phyloP scores from a whole-genome alignment of 768 basidiomycete genomes.

The Pisolithus sp. region DNA sequence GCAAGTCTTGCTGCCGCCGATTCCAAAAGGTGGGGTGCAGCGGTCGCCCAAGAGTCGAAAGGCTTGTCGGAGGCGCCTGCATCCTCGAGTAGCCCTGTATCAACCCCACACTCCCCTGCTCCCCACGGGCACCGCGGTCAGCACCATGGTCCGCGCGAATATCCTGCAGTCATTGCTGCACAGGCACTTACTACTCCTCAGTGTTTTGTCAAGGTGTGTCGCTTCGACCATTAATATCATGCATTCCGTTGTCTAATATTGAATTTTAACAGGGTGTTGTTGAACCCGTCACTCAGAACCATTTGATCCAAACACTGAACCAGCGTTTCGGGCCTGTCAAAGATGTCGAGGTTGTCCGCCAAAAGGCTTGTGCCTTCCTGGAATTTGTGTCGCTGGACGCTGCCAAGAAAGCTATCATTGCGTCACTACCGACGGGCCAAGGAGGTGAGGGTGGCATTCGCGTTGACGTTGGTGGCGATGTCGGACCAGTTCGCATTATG shows the following conservation, averaged over 20 bases:
- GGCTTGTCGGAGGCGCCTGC: constrained; percentile 64
- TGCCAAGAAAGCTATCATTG: constrained; percentile 80
- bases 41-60: constrained; percentile 71
- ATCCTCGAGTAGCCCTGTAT: constrained; percentile 32
- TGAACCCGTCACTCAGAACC: constrained; percentile 50
- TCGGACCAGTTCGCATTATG: constrained; percentile 48
- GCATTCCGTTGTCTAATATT: not conserved
- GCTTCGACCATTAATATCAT: not conserved
- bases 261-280: constrained; percentile 54
- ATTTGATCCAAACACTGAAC: constrained; percentile 45
- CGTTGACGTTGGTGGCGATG: constrained; percentile 58
- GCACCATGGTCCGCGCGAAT: constrained; percentile 35
- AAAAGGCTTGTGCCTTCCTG: constrained; percentile 90
- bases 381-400: constrained; percentile 75
- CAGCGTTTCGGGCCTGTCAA: constrained; percentile 75
- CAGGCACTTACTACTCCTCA: constrained; percentile 60
- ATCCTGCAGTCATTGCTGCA: constrained; percentile 49
- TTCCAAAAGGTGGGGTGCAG: constrained; percentile 77
- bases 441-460: constrained; percentile 90
- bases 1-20: constrained; percentile 85
- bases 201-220: constrained; percentile 88
- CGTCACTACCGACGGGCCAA: constrained; percentile 54
- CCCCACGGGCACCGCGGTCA: constrained; percentile 26
- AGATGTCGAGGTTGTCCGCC: constrained; percentile 82
- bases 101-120: constrained; percentile 32